Conservation (phyloP, 805 yeast species). For the Metschnikowia sp. region DNA sequence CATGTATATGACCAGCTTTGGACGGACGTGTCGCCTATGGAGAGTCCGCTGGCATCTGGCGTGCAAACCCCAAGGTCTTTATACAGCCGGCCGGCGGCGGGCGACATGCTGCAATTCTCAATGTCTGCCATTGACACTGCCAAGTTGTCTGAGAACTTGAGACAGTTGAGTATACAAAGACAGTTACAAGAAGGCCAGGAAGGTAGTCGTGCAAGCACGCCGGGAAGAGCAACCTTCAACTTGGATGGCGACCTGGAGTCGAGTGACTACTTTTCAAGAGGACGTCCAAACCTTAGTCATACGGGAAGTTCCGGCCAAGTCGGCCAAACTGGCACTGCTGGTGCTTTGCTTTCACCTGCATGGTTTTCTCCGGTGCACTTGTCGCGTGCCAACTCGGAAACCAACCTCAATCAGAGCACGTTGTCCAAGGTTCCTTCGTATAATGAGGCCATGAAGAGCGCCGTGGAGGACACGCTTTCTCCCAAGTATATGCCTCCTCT, state of each 20-base stretch:
- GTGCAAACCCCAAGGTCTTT: constrained; percentile 34
- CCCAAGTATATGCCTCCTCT: constrained; percentile 66
- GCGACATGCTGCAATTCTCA: constrained; percentile 22
- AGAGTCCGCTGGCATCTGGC: constrained; percentile 45
- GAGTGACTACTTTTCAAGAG: constrained; percentile 33
- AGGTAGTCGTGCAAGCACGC: constrained; percentile 12
- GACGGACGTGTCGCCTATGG: constrained; percentile 57
- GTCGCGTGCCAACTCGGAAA: constrained; percentile 56
- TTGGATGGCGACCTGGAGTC: constrained; percentile 27
- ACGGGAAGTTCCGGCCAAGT: constrained; percentile 7
- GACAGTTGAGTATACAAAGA: constrained; percentile 49
- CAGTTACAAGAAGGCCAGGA: constrained; percentile 33
- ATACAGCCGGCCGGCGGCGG: constrained; percentile 8
- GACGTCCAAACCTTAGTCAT: constrained; percentile 10
- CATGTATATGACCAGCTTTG: constrained; percentile 80
- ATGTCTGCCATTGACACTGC: constrained; percentile 40
- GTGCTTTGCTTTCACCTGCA: constrained; percentile 34
- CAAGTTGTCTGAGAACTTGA: constrained; percentile 49
- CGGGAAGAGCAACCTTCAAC: constrained; percentile 33
- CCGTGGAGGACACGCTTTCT: constrained; percentile 51
- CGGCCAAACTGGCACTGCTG: neutral
- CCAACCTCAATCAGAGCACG: constrained; percentile 22
- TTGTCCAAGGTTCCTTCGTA: constrained; percentile 78
- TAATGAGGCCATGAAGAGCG: constrained; percentile 66
- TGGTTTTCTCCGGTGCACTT: constrained; percentile 51